Evolutionary conservation across 805 yeast genomes (phyloP).

Genomic region (Huiozyma sinensis): DNA sequence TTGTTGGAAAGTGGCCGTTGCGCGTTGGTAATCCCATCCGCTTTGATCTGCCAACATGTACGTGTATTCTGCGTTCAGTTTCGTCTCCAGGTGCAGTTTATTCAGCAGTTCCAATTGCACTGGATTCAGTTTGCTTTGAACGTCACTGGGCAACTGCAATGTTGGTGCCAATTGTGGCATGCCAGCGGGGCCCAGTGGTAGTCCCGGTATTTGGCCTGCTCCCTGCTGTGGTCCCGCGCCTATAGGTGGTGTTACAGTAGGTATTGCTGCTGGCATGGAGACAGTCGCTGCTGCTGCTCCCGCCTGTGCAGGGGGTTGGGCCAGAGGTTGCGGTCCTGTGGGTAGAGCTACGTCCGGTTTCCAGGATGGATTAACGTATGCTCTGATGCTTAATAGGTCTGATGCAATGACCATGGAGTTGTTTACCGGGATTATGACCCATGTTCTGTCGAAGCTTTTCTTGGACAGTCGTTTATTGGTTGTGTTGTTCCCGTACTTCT

Average conservation of each 20-base stretch:
- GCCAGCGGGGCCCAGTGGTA: background rate
- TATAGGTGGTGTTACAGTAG: background rate
- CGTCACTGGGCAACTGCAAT: conserved; percentile 46
- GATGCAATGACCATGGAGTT: conserved; percentile 72
- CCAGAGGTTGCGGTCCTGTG: background rate
- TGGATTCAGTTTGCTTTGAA: conserved; percentile 38
- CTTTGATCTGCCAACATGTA: conserved; percentile 82
- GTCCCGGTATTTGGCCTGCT: background rate
- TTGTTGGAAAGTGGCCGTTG: conserved; percentile 59
- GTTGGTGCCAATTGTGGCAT: conserved; percentile 8
- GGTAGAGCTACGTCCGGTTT: background rate
- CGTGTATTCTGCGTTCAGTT: conserved; percentile 65
- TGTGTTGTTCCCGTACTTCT: conserved; percentile 21
- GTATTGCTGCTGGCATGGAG: conserved; percentile 2
- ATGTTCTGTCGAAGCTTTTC: conserved; percentile 80
- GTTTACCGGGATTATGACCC: conserved; percentile 44
- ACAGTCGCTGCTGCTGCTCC: conserved; percentile 6
- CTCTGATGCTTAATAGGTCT: conserved; percentile 64
- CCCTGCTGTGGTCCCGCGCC: conserved; percentile 1
- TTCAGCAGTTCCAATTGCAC: conserved; percentile 55
- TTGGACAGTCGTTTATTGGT: conserved; percentile 34
- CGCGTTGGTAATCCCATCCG: conserved; percentile 66
- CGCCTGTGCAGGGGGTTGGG: background rate
- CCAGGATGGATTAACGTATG: conserved; percentile 56
- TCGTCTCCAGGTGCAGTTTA: conserved; percentile 61